Base-by-base conservation (phyloP, 164 flowering plant genomes). In the Nelumbo lutea region DNA sequence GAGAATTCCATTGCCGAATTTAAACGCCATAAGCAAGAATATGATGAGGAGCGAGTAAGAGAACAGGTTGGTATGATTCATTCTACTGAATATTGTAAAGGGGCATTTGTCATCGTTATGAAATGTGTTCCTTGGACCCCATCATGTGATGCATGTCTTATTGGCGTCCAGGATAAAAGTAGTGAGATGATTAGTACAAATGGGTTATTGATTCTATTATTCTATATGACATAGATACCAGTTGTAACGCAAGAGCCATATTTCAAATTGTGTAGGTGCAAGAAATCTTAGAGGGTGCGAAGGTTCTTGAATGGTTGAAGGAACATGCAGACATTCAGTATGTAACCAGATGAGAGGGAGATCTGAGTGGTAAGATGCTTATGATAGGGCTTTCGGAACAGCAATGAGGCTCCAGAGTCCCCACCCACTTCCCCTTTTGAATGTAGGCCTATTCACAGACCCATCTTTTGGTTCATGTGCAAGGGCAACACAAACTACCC, bases 291-390 rank as follows among this genome's bases (percentile, higher is more conserved):
- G 96, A 90, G 71, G 96, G 92, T 67, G 96, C 97, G 13, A 95
- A 90, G 81, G 98, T 90, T 76, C 92, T 94, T 62, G 97, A 95
- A 81, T 91, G 93, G 96, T 75, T 95, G 67, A 86, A 82, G 80
- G 96, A 88, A 73, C 91, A 80, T 72, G 86, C 96, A 44, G 88
- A 87, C 13, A 82, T 91, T 58, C 75, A 88, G 59, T 90, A 87
- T 68, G 75, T 82, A 70, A 87, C 88, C 43, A 78, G 79, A 71
- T 89, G 75, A 84, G 60, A 42, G 45, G 60, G 61, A 38, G 63
- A 9, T 55, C 9, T 1, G 11, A 42, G 38, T 9, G 8, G 27
- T 10, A 3, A 60, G 13, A 59, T 10, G 9, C 38, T 10, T 38
- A 6, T 6, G 40, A 5, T 59, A 14, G 8, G 62, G 42, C 6